Percentiles rank a stretch among this genome's conserved stretches.
These are phyloP conservation scores for Paecilomyces sp. DNA, from an alignment of 2,329 filamentous ascomycete species.

Conservation along the genomic window DNA sequence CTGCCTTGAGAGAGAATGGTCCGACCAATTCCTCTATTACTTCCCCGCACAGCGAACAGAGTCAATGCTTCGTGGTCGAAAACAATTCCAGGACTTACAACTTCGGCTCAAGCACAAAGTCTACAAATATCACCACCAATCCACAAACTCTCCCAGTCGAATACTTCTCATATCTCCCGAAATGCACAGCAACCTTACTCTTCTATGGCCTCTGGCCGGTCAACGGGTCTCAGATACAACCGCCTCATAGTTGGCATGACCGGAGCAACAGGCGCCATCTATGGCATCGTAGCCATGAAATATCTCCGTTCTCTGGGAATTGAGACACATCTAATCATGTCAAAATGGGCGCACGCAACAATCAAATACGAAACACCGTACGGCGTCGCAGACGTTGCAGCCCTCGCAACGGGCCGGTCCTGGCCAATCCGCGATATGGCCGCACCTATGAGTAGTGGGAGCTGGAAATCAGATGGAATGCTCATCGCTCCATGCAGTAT, in stretches of 20 bases:
- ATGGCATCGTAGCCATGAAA: slow-evolving; percentile 18
- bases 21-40: not conserved
- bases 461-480: slow-evolving; percentile 31
- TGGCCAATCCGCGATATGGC: slow-evolving; percentile 17
- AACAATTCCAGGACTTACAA: not conserved
- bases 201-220: not conserved
- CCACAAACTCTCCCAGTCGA: not conserved
- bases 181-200: not conserved
- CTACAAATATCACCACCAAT: not conserved
- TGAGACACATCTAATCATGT: slow-evolving; percentile 20
- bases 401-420: slow-evolving; percentile 4
- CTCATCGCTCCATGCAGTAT: slow-evolving; percentile 39
- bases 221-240: not conserved
- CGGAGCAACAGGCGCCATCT: slow-evolving; percentile 22
- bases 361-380: slow-evolving; percentile 12
- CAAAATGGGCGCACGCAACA: slow-evolving; percentile 22
- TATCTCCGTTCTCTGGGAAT: slow-evolving; percentile 14
- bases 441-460: slow-evolving; percentile 15
- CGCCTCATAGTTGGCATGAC: slow-evolving; percentile 21
- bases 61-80: not conserved
- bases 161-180: not conserved
- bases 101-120: not conserved
- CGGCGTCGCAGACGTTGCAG: slow-evolving; percentile 3
- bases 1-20: not conserved
- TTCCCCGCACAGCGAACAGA: not conserved